Evolutionary conservation across 352 stramenopile species (phyloP), one percentile per base, ranked within the genome.

Genomic region (Peronospora belbahrii): DNA sequence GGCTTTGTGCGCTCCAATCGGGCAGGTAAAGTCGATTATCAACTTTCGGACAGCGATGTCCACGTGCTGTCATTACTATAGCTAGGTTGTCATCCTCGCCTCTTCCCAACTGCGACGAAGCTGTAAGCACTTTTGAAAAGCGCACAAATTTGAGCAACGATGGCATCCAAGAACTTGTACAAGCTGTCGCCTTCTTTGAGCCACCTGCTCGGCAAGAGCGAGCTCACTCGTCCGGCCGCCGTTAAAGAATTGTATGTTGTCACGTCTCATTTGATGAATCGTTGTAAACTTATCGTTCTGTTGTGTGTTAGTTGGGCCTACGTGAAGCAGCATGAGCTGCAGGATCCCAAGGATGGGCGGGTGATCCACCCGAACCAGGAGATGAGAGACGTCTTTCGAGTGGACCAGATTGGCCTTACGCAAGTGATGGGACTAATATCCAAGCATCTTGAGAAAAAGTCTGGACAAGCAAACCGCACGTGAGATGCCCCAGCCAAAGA

Each of bases 161-260:
- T 64, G 58, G 19, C 37, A 9, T 41, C 42, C 30, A 65, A 54
- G 30, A 70, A 67, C 42, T 22, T 87, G 25, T 87, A 83, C 62
- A 80, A 77, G 43, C 46, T 89, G 30, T 86, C 73, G 40, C 64
- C 60, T 48, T 64, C 66, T 28, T 51, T 89, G 30, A 65, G 81
- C 62, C 50, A 61, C 4, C 41, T 89, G 33, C 55, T 87, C 25
- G 74, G 78, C 59, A 87, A 89, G 55, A 64, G 46, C 7, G 69
- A 83, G 59, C 73, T 87, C 35, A 82, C 78, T 19, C 74, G 75
- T 10, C 70, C 70, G 0, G 73, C 68, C 4, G 78, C 78, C 9
- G 50, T 86, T 11, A 89, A 89, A 49, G 78, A 89, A 34, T 87
- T 89, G 78, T 89, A 41, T 49, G 74, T 85, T 31, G 5, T 39